A percentile compares a stretch with the other conserved stretches of the same genome.
Evolutionary conservation across 345 rosid genomes (phyloP).

Genomic region (Pistacia atlantica): DNA sequence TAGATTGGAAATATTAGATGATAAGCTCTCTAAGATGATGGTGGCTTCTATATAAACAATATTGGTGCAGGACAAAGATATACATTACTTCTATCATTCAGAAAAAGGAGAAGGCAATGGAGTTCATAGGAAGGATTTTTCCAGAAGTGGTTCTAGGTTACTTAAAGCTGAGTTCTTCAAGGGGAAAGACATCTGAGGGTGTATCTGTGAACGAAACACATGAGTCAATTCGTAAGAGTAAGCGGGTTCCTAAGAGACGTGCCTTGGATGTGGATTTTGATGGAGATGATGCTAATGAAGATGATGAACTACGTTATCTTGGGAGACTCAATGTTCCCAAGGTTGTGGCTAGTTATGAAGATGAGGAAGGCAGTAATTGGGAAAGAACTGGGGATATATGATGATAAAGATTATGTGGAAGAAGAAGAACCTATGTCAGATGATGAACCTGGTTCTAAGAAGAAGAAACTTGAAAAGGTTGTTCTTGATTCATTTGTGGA

Average conservation of each 20-base stretch:
- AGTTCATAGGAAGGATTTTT: constrained; percentile 41
- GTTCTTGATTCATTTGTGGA: constrained; percentile 34
- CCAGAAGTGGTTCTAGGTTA: constrained; percentile 31
- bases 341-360: constrained; percentile 27
- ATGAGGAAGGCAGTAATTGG: constrained; percentile 33
- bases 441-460: constrained; percentile 35
- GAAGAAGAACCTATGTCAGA: constrained; percentile 40
- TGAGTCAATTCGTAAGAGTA: constrained; percentile 51
- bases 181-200: constrained; percentile 32
- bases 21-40: not conserved
- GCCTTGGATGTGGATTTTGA: constrained; percentile 42
- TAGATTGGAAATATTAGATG: not conserved
- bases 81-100: constrained; percentile 15
- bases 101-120: constrained; percentile 42
- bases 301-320: constrained; percentile 63
- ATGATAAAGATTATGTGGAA: constrained; percentile 36
- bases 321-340: constrained; percentile 55
- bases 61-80: constrained; percentile 38
- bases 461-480: constrained; percentile 45
- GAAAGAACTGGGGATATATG: constrained; percentile 24
- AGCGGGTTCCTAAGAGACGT: constrained; percentile 57
- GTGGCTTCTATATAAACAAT: constrained; percentile 12
- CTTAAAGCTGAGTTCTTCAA: constrained; percentile 41
- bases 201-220: constrained; percentile 34
- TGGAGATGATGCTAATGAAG: constrained; percentile 58